Base-by-base conservation (phyloP, 768 basidiomycete genomes). In the Lactifluus volemus region DNA sequence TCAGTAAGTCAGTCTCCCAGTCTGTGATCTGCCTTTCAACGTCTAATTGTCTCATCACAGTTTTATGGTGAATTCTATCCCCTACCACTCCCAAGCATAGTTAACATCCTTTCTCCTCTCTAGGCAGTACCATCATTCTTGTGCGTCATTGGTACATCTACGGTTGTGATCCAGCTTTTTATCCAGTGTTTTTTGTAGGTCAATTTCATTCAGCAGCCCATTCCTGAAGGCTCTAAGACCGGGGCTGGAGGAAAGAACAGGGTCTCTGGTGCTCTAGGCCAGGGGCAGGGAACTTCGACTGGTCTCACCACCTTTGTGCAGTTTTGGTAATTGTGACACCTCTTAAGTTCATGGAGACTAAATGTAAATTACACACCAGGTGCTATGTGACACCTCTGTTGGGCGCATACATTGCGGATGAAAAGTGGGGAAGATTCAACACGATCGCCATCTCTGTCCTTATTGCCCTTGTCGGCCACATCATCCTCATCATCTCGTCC, bases 381-480 rank as follows among this genome's bases (percentile, higher is more conserved):
- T 64, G 61, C 38, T 74, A 72, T 53, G 64, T 73, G 60, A 70
- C 67, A 3, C 75, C 75, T 2, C 64, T 76, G 6, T 44, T 74
- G 15, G 75, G 76, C 12, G 77, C 75, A 8, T 76, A 70, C 59
- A 60, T 78, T 50, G 76, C 77, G 30, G 76, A 78, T 62, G 69
- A 73, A 15, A 70, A 74, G 66, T 71, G 68, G 64, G 77, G 77
- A 6, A 70, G 77, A 11, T 79, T 65, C 72, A 75, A 73, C 48
- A 77, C 77, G 12, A 72, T 77, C 55, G 66, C 67, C 61, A 65
- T 70, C 39, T 69, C 73, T 17, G 69, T 76, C 53, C 61, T 44
- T 38, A 70, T 78, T 65, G 68, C 71, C 15, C 57, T 76, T 34
- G 58, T 73, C 45, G 73, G 72, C 10, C 71, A 72, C 53, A 39